Conservation (phyloP, 768 basidiomycete genomes). For the Hypsizygus marmoreus region DNA sequence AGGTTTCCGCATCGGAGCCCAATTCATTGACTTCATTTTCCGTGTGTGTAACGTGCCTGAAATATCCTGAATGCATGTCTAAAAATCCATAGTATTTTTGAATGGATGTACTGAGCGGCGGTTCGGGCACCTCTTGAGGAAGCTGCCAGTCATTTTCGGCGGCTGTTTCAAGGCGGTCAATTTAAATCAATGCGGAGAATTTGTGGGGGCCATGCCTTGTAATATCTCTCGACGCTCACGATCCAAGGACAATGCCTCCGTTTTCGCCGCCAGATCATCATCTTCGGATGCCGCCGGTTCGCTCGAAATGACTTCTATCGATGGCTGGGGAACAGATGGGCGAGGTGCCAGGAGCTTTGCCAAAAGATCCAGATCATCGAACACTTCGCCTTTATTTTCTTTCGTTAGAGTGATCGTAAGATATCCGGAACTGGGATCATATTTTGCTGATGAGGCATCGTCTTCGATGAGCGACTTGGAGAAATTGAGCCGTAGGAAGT, state of each 20-base stretch:
- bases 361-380: conserved; percentile 77
- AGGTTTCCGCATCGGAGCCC: conserved; percentile 64
- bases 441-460: conserved; percentile 68
- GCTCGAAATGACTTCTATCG: conserved; percentile 62
- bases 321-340: conserved; percentile 33
- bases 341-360: conserved; percentile 77
- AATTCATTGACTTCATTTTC: conserved; percentile 86
- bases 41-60: conserved; percentile 67
- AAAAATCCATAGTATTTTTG: conserved; percentile 75
- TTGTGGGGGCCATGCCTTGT: conserved; percentile 41
- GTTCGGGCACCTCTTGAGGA: conserved; percentile 59
- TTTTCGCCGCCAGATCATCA: conserved; percentile 44
- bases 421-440: conserved; percentile 79
- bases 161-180: conserved; percentile 43
- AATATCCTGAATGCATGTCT: conserved; percentile 73
- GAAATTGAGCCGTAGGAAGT: conserved; percentile 81
- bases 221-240: conserved; percentile 59
- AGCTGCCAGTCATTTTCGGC: conserved; percentile 80
- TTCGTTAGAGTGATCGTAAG: conserved; percentile 76
- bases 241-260: conserved; percentile 51
- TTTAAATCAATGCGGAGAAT: conserved; percentile 6
- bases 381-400: conserved; percentile 62
- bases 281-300: conserved; percentile 28
- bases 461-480: conserved; percentile 65
- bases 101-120: conserved; percentile 39